These are phyloP conservation scores for Penicillium sp. DNA, from an alignment of 2,329 filamentous ascomycete genomes.

Conservation along the genomic window DNA sequence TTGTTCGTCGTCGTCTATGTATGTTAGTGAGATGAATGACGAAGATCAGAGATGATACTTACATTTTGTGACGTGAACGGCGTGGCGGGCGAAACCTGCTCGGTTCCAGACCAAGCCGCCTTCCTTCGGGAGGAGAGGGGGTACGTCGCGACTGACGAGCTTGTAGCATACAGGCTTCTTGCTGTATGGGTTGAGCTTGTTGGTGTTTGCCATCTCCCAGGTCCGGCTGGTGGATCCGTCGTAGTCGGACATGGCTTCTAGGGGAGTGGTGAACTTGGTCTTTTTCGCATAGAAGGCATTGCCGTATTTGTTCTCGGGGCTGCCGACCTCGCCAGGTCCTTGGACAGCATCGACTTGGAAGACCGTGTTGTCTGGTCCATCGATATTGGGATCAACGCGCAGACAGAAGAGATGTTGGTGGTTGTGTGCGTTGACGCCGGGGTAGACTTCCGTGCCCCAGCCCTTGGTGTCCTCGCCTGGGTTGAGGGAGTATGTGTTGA, in stretches of 20 bases:
- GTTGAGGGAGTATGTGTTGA: conserved; percentile 86
- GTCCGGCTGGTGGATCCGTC: conserved; percentile 76
- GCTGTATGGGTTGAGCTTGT: conserved; percentile 80
- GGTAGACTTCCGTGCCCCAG: conserved; percentile 91
- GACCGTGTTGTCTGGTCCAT: conserved; percentile 81
- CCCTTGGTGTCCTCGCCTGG: conserved; percentile 78
- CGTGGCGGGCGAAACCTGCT: conserved; percentile 82
- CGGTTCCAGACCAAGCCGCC: conserved; percentile 85
- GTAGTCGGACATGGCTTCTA: conserved; percentile 74
- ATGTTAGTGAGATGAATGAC: conserved; percentile 4
- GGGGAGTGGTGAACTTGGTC: conserved; percentile 73
- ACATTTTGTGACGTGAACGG: conserved; percentile 89
- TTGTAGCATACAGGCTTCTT: conserved; percentile 86
- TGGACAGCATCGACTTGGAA: conserved; percentile 77
- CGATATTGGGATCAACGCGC: conserved; percentile 82
- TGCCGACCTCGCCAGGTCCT: conserved; percentile 74
- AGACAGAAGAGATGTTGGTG: conserved; percentile 95
- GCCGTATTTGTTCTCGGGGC: conserved; percentile 80
- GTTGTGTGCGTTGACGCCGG: conserved; percentile 90
- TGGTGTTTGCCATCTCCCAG: conserved; percentile 89
- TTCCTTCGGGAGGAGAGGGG: conserved; percentile 75
- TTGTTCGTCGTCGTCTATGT: conserved; percentile 72
- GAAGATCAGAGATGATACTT: conserved; percentile 40
- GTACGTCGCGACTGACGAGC: conserved; percentile 83
- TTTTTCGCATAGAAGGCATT: conserved; percentile 88